Conservation (phyloP, 2,329 filamentous ascomycete genomes). For the Orbilia brochopaga region DNA sequence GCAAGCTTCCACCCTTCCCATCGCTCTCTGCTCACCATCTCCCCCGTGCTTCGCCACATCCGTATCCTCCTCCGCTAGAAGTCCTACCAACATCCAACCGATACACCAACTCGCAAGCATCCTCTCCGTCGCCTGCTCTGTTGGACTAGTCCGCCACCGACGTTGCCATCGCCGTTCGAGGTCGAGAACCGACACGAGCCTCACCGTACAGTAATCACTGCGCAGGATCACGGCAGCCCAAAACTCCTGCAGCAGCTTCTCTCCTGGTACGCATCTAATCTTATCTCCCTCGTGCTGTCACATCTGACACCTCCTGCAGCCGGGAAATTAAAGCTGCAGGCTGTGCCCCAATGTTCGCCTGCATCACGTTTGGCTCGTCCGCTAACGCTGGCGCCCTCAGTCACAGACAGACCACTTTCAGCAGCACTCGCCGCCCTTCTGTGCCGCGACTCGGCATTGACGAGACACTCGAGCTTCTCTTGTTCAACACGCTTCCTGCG, state of each 20-base stretch:
- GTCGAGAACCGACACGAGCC: background rate
- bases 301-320: slow-evolving; percentile 4
- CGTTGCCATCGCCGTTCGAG: background rate
- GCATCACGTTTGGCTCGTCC: background rate
- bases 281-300: background rate
- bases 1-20: slow-evolving; percentile 22
- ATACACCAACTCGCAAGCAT: background rate
- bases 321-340: slow-evolving; percentile 2
- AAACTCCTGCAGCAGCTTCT: background rate
- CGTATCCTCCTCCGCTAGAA: background rate
- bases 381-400: background rate
- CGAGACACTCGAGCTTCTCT: slow-evolving; percentile 16
- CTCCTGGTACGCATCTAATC: background rate
- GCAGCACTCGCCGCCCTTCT: slow-evolving; percentile 6
- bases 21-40: background rate
- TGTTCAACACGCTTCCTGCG: slow-evolving; percentile 5
- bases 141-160: background rate
- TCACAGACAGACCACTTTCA: background rate
- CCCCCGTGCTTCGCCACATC: background rate
- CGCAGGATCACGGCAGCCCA: background rate
- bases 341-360: background rate
- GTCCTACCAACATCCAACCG: background rate
- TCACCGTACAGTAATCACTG: background rate
- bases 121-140: background rate
- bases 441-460: slow-evolving; percentile 43